Evolutionary conservation across 176 grass and related monocot species (phyloP).

Genomic region (Zoysia pacifica): DNA sequence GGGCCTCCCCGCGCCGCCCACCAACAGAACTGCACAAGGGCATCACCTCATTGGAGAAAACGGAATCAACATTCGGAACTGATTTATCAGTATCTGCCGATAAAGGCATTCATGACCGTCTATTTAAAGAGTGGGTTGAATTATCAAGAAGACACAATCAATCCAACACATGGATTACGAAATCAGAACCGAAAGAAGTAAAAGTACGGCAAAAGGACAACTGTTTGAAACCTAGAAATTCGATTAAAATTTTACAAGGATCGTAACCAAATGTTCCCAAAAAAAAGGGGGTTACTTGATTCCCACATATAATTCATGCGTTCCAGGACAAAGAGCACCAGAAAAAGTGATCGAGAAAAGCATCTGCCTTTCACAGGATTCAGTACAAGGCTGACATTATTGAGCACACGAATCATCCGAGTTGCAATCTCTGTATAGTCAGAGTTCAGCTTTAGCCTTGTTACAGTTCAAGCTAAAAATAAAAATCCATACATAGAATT

Average conservation of each 20-base stretch:
- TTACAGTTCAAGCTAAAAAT: background rate
- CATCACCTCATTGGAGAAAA: background rate
- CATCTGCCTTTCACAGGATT: background rate
- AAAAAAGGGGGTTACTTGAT: background rate
- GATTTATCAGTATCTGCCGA: no score
- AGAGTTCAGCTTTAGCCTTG: slow-evolving; percentile 11
- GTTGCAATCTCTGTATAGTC: background rate
- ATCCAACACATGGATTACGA: no score
- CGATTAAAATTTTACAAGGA: background rate
- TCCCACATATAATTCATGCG: background rate
- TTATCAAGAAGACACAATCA: no score
- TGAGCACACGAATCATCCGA: slow-evolving; percentile 1
- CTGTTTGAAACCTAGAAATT: background rate
- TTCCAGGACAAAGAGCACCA: background rate
- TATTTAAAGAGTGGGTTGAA: no score
- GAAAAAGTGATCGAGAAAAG: background rate
- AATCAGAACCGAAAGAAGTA: background rate
- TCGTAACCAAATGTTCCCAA: background rate
- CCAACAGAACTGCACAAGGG: background rate
- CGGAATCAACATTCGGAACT: background rate
- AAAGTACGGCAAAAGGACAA: background rate
- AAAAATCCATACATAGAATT: background rate
- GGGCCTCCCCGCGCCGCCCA: background rate
- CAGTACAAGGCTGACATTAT: background rate
- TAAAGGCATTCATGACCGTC: no score